Conservation (phyloP, 2,329 filamentous ascomycete genomes). For the Talaromyces sp. region DNA sequence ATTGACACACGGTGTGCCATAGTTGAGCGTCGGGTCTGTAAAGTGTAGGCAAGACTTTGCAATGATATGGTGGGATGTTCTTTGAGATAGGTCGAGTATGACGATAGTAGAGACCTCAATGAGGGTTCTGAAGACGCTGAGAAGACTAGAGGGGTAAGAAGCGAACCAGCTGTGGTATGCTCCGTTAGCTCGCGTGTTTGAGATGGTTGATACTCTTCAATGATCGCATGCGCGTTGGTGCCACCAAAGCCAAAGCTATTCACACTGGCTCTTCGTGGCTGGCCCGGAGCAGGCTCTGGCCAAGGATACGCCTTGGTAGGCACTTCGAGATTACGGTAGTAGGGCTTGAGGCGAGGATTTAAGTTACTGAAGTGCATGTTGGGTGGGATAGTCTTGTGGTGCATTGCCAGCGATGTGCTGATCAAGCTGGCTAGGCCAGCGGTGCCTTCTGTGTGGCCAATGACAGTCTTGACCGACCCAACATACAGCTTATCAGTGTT, state of each 20-base stretch:
- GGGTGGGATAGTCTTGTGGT: constrained; percentile 24
- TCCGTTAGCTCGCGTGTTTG: not conserved
- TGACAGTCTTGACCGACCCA: constrained; percentile 26
- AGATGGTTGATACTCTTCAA: constrained; percentile 10
- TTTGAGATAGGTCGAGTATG: too few relatives aligned
- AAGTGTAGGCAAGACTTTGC: too few relatives aligned
- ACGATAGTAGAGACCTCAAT: too few relatives aligned
- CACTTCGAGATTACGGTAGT: constrained; percentile 19
- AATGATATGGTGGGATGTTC: too few relatives aligned
- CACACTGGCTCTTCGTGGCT: constrained; percentile 21
- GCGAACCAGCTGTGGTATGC: not conserved
- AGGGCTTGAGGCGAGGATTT: constrained; percentile 20
- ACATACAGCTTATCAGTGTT: constrained; percentile 12
- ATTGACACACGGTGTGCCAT: too few relatives aligned
- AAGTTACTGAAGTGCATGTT: constrained; percentile 21
- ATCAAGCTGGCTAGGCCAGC: constrained; percentile 23
- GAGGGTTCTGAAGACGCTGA: not conserved
- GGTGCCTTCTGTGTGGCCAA: constrained; percentile 29
- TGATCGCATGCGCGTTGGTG: constrained; percentile 27
- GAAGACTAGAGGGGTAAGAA: constrained; percentile 3
- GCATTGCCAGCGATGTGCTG: constrained; percentile 27
- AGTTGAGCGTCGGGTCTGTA: too few relatives aligned
- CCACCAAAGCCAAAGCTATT: constrained; percentile 42
- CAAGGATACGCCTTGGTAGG: constrained; percentile 13
- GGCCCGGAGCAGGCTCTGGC: constrained; percentile 14